phyloP scores from a whole-genome alignment of 140 eudicot species.

The Senecio squalidus region DNA sequence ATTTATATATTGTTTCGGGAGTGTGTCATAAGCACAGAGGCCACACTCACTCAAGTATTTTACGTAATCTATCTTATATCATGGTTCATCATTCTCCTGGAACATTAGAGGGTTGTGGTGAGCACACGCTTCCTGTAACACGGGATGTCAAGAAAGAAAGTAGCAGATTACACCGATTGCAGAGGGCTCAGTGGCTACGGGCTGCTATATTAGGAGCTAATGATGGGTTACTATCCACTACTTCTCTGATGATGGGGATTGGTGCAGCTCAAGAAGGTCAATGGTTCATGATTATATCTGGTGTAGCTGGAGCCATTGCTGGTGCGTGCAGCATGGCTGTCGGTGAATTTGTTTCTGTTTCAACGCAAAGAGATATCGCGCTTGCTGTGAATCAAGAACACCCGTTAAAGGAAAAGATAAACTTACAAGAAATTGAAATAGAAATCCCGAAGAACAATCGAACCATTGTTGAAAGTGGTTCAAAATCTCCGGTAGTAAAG shows the following conservation, averaged over 20 bases:
- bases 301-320: slow-evolving; percentile 67
- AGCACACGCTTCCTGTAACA: slow-evolving; percentile 36
- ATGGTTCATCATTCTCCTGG: slow-evolving; percentile 34
- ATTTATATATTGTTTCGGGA: slow-evolving; percentile 14
- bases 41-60: slow-evolving; percentile 34
- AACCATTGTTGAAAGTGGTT: neutral
- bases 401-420: neutral
- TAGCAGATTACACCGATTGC: slow-evolving; percentile 22
- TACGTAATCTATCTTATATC: neutral
- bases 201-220: slow-evolving; percentile 61
- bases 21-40: slow-evolving; percentile 25
- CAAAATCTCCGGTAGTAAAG: slow-evolving; percentile 31
- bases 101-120: slow-evolving; percentile 31
- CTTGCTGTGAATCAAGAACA: slow-evolving; percentile 10
- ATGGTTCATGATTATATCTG: slow-evolving; percentile 55
- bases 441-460: slow-evolving; percentile 16
- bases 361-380: slow-evolving; percentile 61
- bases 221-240: slow-evolving; percentile 59
- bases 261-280: slow-evolving; percentile 58
- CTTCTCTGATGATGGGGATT: slow-evolving; percentile 64
- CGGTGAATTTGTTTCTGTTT: slow-evolving; percentile 65
- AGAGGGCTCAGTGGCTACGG: slow-evolving; percentile 62
- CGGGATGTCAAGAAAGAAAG: neutral
- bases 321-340: slow-evolving; percentile 76
- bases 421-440: slow-evolving; percentile 27